Evolutionary conservation across 176 grass and related monocot species (phyloP).

Genomic region (Avena sativa): DNA sequence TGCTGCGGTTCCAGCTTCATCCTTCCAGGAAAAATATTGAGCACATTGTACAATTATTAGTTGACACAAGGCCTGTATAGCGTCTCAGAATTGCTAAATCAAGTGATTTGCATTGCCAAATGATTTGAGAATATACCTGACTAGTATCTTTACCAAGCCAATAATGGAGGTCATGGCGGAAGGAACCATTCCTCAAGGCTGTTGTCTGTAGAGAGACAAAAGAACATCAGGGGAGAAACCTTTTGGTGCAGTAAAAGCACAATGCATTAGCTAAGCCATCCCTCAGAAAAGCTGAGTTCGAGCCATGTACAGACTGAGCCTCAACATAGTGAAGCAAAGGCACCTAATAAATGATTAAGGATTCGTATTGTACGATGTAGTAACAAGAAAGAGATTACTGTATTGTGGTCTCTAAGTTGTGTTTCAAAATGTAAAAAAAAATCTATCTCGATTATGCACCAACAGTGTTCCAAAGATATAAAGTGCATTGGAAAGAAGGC

Average conservation of each 20-base stretch:
- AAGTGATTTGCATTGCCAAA: conserved; percentile 33
- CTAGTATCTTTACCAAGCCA: conserved; percentile 99
- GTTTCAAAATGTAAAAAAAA: conserved; percentile 9
- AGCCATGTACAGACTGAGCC: not conserved
- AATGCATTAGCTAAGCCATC: not conserved
- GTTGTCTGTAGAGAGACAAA: conserved; percentile 66
- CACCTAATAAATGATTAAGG: conserved; percentile 3
- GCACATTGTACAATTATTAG: conserved; percentile 27
- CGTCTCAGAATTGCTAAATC: conserved; percentile 26
- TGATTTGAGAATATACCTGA: conserved; percentile 66
- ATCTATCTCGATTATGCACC: not conserved
- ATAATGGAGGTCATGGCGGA: conserved; percentile 95
- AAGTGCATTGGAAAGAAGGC: not conserved
- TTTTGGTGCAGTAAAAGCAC: not conserved
- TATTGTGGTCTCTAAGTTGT: not conserved
- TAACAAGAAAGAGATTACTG: not conserved
- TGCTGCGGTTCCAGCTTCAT: conserved; percentile 90
- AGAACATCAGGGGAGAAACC: conserved; percentile 12
- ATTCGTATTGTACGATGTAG: not conserved
- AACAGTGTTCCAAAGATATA: conserved; percentile 22
- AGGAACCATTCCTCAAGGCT: conserved; percentile 80
- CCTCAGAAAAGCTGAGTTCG: not conserved
- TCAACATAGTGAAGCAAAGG: conserved; percentile 29
- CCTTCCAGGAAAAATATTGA: conserved; percentile 50
- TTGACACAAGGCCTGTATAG: not conserved